Base-by-base conservation (phyloP, 139 green algal genomes). In the Protoeuglena noctilucae region DNA sequence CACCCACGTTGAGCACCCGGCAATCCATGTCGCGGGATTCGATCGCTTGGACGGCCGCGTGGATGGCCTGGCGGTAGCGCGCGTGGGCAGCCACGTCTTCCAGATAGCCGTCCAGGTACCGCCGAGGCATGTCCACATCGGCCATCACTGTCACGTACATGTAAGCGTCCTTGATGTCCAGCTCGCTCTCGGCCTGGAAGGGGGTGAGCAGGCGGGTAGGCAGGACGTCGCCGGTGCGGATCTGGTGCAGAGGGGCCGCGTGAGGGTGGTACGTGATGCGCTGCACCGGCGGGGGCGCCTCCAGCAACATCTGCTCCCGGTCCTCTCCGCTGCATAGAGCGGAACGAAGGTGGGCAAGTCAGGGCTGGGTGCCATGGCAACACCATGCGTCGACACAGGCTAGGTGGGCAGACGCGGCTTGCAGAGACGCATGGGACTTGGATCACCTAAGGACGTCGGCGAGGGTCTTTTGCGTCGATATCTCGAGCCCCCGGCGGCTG, bases 161-260 rank as follows among this genome's bases (percentile, higher is more conserved):
- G 74, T 87, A 89, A 0, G 77, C 86, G 60, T 93, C 83, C 23
- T 79, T 76, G 23, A 85, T 74, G 61, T 81, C 63, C 49, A 84
- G 64, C 58, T 91, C 80, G 53, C 76, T 83, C 51, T 91, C 77
- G n/a, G 80, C 83, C 60, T 81, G 67, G 25, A 25, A 46, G 43
- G 25, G 40, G 1, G 75, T 82, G 1, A 86, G 68, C 24, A 86
- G 68, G 51, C 71, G 48, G 2, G 19, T 48, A 7, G 78, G 78
- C 48, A 86, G 70, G 66, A 82, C 71, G 51, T 84, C 63, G 25
- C 80, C 68, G 0, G 61, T 75, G 30, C 52, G 55, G 30, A 80
- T 63, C 24, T 58, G 56, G 65, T 86, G 78, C 50, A 86, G 57
- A 0, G 75, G 72, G 3, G 73, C 66, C 22, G 72, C 54, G 52